Evolutionary conservation across 2,329 filamentous ascomycete species (phyloP).

Genomic region (Aspergillus sp.): DNA sequence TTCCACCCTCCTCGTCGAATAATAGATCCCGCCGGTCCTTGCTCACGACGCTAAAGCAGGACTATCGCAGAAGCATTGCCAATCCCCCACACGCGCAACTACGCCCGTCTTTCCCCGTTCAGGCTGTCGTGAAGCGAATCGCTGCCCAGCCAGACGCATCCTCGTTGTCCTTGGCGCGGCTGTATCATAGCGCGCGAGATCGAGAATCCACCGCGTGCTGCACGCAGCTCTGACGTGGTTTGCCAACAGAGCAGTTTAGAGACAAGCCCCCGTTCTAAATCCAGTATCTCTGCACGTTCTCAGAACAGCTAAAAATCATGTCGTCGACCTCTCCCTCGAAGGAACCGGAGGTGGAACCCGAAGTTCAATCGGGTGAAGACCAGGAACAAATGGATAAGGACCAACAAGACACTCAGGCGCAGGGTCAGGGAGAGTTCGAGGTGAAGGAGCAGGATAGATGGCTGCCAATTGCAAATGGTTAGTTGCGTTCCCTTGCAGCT

Average conservation of each 20-base stretch:
- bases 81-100: slow-evolving; percentile 34
- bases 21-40: slow-evolving; percentile 26
- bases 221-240: slow-evolving; percentile 48
- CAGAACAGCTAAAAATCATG: slow-evolving; percentile 70
- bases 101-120: slow-evolving; percentile 23
- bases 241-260: slow-evolving; percentile 43
- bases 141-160: slow-evolving; percentile 40
- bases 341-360: slow-evolving; percentile 84
- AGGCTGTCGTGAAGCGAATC: slow-evolving; percentile 41
- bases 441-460: slow-evolving; percentile 99
- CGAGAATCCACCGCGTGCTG: slow-evolving; percentile 29
- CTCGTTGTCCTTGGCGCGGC: slow-evolving; percentile 26
- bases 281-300: slow-evolving; percentile 37
- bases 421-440: slow-evolving; percentile 86
- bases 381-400: slow-evolving; percentile 84
- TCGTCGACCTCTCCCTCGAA: slow-evolving; percentile 94
- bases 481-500: slow-evolving; percentile 57
- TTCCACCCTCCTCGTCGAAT: slow-evolving; percentile 19
- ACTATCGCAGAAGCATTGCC: slow-evolving; percentile 31
- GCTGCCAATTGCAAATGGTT: slow-evolving; percentile 99
- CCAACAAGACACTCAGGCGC: slow-evolving; percentile 64
- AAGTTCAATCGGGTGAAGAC: slow-evolving; percentile 86
- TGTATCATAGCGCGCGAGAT: slow-evolving; percentile 27
- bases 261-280: slow-evolving; percentile 36
- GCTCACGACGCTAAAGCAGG: slow-evolving; percentile 29